These are phyloP conservation scores for Calonectria honghensis DNA, from an alignment of 2,329 filamentous ascomycete species.

Conservation along the genomic window DNA sequence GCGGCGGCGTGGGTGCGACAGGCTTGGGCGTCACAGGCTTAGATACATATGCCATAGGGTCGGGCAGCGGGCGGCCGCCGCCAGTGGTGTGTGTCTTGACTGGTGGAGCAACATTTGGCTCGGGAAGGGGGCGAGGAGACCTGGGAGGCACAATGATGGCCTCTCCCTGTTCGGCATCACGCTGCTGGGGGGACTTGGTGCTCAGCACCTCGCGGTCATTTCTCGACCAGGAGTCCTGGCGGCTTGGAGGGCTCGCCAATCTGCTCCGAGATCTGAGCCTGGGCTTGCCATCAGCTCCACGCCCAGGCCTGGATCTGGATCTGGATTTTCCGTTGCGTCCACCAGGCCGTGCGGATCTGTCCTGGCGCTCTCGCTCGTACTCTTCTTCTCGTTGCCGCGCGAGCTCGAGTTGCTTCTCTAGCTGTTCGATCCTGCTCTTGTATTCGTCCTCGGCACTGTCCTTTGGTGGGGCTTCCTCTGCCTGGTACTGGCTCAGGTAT, in stretches of 20 bases:
- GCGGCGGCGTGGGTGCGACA: conserved; percentile 38
- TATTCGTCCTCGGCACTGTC: conserved; percentile 67
- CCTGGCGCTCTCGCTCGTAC: conserved; percentile 75
- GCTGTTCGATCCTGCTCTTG: conserved; percentile 82
- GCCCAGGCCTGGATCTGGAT: conserved; percentile 47
- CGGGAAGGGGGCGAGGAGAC: conserved; percentile 66
- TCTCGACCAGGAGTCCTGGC: conserved; percentile 78
- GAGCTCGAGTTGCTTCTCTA: conserved; percentile 83
- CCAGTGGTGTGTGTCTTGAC: conserved; percentile 63
- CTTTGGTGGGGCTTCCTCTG: conserved; percentile 70
- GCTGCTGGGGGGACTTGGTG: conserved; percentile 68
- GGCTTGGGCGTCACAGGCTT: conserved; percentile 45
- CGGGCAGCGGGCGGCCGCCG: conserved; percentile 49
- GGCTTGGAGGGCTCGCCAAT: conserved; percentile 60
- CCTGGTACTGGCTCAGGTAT: conserved; percentile 90
- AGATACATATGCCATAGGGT: conserved; percentile 45
- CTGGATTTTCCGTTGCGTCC: conserved; percentile 44
- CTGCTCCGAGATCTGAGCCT: conserved; percentile 63
- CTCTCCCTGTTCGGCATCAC: conserved; percentile 56
- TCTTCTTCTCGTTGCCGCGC: conserved; percentile 78
- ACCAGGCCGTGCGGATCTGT: conserved; percentile 63
- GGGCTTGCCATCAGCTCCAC: conserved; percentile 46
- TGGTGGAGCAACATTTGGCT: conserved; percentile 57
- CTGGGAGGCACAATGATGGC: conserved; percentile 50
- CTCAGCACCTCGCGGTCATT: conserved; percentile 80